These are phyloP conservation scores for Suhomyces faveliae DNA, from an alignment of 805 yeast genomes.

Conservation along the genomic window DNA sequence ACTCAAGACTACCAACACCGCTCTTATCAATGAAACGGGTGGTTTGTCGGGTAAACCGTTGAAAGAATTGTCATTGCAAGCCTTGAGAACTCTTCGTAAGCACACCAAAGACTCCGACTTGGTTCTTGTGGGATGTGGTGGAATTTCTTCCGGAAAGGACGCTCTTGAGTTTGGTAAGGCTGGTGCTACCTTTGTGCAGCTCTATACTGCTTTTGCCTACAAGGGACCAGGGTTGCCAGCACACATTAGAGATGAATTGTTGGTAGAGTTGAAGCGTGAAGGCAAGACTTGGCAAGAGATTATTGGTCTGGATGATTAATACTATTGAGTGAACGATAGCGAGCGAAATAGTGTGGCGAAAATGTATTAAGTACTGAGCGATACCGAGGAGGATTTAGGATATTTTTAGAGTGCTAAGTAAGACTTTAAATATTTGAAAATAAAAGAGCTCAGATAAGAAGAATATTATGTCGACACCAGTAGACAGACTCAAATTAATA, in stretches of 20 bases:
- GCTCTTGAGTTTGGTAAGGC: conserved; percentile 90
- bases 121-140: conserved; percentile 91
- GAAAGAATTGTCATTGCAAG: conserved; percentile 72
- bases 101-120: conserved; percentile 71
- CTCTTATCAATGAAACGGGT: conserved; percentile 61
- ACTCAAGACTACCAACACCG: conserved; percentile 48
- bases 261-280: conserved; percentile 55
- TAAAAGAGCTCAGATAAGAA: too few relatives aligned
- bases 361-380: neutral
- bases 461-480: too few relatives aligned
- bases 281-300: conserved; percentile 85
- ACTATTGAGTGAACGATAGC: too few relatives aligned
- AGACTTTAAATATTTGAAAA: too few relatives aligned
- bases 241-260: conserved; percentile 42
- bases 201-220: conserved; percentile 89
- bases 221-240: conserved; percentile 82
- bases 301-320: conserved; percentile 52
- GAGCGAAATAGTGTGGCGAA: too few relatives aligned
- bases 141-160: conserved; percentile 82
- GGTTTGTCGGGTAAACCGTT: conserved; percentile 93
- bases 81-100: conserved; percentile 68
- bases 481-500: too few relatives aligned
- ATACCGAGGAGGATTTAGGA: too few relatives aligned
- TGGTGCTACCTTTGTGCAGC: conserved; percentile 86
- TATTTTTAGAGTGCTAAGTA: too few relatives aligned